Evolutionary conservation across 2,329 filamentous ascomycete species (phyloP), one percentile per base, ranked within the genome.

Genomic region (Parastagonospora nodorum): DNA sequence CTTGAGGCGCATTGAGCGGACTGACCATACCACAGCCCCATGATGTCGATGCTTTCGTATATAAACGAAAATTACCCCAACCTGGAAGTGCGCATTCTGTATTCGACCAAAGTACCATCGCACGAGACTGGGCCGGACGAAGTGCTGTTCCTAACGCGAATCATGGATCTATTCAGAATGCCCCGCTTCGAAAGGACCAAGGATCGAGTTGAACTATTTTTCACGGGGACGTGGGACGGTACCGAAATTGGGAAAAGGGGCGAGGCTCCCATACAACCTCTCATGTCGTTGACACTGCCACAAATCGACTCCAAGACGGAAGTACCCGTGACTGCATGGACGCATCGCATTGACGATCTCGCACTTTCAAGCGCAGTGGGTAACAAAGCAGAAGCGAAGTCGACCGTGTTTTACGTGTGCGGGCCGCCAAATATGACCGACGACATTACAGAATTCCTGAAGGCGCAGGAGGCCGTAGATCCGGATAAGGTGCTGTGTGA

Each of bases 11-110:
- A 10, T 38, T 7, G n/a, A 30, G 12, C 31, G 11, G 33, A 44
- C 60, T 63, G 43, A 67, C 50, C 19, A 15, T 12, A n/a, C 36
- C 27, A 47, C 55, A 85, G 83, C 63, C 90, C 90, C 0, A 75
- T 93, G 5, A 82, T 91, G 48, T 90, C 88, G 47, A 93, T 93
- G 70, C 75, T 91, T 42, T 80, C 83, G 12, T 80, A 82, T 53
- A 75, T 92, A 6, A 78, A 78, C 19, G 73, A 81, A 58, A 74
- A 75, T 14, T 62, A 68, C 32, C 58, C 65, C 50, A 64, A 60
- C 45, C 75, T 72, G 28, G 61, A 69, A 48, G 80, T 90, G 12
- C 76, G 79, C 36, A 78, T 92, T 50, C 60, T 92, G 29, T 92
- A 92, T 68, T 82, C 83, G 2, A 83, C 77, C 14, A 82, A 80